Conservation (phyloP, 225 moss, liverwort and hornwort genomes). For the Climacium dendroides region DNA sequence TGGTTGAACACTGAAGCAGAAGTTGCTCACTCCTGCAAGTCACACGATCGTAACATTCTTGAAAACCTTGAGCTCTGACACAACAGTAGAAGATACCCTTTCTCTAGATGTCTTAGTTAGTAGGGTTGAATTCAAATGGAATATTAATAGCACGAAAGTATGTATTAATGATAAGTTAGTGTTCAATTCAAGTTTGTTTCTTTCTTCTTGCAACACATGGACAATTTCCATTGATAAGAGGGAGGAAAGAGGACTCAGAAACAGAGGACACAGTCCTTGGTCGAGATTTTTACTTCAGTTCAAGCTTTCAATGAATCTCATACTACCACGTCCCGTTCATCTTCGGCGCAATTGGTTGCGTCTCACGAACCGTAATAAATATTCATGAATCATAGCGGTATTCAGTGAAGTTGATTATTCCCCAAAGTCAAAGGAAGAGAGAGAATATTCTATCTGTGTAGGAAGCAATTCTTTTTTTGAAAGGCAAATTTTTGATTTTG, state of each 20-base stretch:
- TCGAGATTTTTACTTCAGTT: too few relatives aligned
- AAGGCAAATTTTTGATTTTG: neutral
- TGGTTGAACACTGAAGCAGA: neutral
- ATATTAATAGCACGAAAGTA: neutral
- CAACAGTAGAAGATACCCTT: too few relatives aligned
- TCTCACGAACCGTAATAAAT: neutral
- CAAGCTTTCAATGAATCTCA: neutral
- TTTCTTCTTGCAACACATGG: too few relatives aligned
- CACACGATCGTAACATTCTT: neutral
- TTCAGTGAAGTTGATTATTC: neutral
- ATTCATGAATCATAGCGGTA: neutral
- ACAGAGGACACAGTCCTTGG: too few relatives aligned
- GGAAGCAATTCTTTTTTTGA: neutral
- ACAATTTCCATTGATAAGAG: too few relatives aligned
- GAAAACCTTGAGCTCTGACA: fast-evolving
- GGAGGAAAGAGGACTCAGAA: too few relatives aligned
- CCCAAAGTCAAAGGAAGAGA: neutral
- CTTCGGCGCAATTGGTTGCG: too few relatives aligned
- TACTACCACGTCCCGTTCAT: too few relatives aligned
- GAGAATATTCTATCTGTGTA: fast-evolving
- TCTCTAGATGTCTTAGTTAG: too few relatives aligned
- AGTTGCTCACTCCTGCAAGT: neutral
- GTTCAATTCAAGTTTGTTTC: too few relatives aligned
- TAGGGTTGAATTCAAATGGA: neutral
- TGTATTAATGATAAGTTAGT: too few relatives aligned